These are phyloP conservation scores for Phialophora macrospora DNA, from an alignment of 2,329 filamentous ascomycete species.

Conservation along the genomic window DNA sequence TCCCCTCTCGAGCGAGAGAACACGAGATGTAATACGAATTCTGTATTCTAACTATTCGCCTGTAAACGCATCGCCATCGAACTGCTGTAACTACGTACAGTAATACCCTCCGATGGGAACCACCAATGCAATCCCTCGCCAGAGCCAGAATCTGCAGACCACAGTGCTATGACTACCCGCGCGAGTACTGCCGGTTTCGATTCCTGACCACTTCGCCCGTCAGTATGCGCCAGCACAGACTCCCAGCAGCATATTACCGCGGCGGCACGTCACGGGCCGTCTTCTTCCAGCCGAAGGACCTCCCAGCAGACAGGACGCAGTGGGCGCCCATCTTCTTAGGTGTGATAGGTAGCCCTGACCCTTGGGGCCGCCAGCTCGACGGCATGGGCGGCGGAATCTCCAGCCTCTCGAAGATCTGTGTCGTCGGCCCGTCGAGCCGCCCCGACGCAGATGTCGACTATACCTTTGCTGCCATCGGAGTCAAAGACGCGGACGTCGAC, in stretches of 20 bases:
- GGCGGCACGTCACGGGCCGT: constrained; percentile 73
- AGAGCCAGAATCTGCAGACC: not conserved
- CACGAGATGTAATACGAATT: too few relatives aligned
- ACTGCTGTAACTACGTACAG: not conserved
- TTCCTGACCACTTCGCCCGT: not conserved
- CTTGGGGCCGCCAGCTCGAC: constrained; percentile 68
- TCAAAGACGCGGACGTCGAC: constrained; percentile 66
- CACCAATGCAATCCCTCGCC: not conserved
- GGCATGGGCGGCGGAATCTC: constrained; percentile 73
- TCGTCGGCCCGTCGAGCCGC: constrained; percentile 57
- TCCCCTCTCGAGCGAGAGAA: too few relatives aligned
- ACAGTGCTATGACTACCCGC: not conserved
- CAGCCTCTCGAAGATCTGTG: constrained; percentile 67
- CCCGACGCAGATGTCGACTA: constrained; percentile 67
- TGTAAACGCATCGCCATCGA: not conserved
- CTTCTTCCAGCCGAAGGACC: constrained; percentile 60
- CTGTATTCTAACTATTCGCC: not conserved
- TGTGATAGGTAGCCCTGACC: constrained; percentile 36
- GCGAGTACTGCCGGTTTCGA: not conserved
- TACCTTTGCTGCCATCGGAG: constrained; percentile 72
- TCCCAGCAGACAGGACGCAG: constrained; percentile 47
- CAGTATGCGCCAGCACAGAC: constrained; percentile 5
- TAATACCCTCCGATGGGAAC: not conserved
- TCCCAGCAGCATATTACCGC: constrained; percentile 63
- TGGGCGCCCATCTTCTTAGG: constrained; percentile 31